phyloP scores from a whole-genome alignment of 345 rosid genomes.

The Pugionium cornutum region DNA sequence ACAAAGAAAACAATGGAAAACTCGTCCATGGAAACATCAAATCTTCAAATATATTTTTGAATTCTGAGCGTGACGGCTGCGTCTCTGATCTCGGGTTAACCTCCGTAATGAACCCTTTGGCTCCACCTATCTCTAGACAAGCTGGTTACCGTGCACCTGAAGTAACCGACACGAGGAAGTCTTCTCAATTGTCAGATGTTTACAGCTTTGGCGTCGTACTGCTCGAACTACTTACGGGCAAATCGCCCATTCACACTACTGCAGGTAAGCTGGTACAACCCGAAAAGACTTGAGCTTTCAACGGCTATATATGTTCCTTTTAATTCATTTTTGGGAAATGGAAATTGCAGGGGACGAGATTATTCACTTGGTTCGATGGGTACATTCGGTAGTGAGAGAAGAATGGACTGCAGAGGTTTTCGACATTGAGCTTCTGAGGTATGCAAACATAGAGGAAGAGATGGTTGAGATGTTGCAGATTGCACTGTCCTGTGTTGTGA shows the following conservation, averaged over 20 bases:
- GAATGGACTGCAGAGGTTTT: conserved; percentile 99
- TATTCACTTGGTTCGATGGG: conserved; percentile 94
- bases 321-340: conserved; percentile 47
- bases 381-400: conserved; percentile 93
- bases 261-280: conserved; percentile 34
- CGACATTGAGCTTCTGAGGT: conserved; percentile 84
- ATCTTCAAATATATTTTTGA: conserved; percentile 87
- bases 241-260: conserved; percentile 80
- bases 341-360: conserved; percentile 76
- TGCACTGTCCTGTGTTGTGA: conserved; percentile 84
- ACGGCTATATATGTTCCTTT: background rate
- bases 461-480: conserved; percentile 98
- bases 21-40: conserved; percentile 92
- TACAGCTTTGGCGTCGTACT: conserved; percentile 95
- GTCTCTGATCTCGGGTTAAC: conserved; percentile 87
- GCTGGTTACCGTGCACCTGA: conserved; percentile 97
- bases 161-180: conserved; percentile 87
- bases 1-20: conserved; percentile 65
- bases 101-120: conserved; percentile 69
- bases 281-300: background rate
- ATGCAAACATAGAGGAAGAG: conserved; percentile 94
- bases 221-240: conserved; percentile 91
- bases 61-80: conserved; percentile 60
- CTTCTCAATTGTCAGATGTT: conserved; percentile 83
- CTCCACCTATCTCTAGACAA: conserved; percentile 79